A percentile compares a stretch with the other conserved stretches of the same genome.
phyloP scores from a whole-genome alignment of 1,139 yeast genomes.

The Debaryomycetaceae sp. region DNA sequence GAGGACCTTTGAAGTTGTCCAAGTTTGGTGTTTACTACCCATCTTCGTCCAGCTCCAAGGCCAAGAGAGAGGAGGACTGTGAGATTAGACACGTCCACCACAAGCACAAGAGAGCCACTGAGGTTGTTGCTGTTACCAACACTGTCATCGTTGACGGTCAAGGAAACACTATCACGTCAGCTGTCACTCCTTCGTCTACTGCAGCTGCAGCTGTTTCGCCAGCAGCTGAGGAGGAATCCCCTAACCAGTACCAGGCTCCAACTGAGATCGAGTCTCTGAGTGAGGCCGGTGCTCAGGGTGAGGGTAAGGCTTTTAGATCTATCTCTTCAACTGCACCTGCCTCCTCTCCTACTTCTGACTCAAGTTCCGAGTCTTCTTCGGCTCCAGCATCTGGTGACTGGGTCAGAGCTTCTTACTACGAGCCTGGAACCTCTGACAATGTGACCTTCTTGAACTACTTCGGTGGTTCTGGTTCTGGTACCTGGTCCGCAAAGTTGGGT shows the following conservation, averaged over 20 bases:
- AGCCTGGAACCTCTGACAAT: constrained; percentile 57
- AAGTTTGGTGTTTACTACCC: constrained; percentile 66
- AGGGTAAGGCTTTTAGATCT: constrained; percentile 45
- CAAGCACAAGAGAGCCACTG: constrained; percentile 59
- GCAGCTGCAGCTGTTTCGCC: constrained; percentile 27
- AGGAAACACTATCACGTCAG: constrained; percentile 47
- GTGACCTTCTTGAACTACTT: constrained; percentile 79
- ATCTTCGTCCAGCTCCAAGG: constrained; percentile 27
- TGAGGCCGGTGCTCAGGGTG: constrained; percentile 15
- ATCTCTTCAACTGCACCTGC: constrained; percentile 30
- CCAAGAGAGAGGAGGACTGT: constrained; percentile 35
- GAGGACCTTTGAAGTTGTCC: constrained; percentile 67
- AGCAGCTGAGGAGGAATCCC: constrained; percentile 13
- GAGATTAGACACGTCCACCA: constrained; percentile 50
- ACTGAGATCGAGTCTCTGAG: too few relatives aligned
- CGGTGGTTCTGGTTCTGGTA: constrained; percentile 85
- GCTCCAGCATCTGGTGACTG: constrained; percentile 52
- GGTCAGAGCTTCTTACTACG: constrained; percentile 72
- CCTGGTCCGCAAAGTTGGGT: constrained; percentile 81
- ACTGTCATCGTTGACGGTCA: constrained; percentile 63
- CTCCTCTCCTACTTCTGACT: constrained; percentile 17
- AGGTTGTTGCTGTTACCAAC: constrained; percentile 66
- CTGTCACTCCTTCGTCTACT: constrained; percentile 19
- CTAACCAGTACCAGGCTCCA: too few relatives aligned
- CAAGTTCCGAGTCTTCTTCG: constrained; percentile 26